Evolutionary conservation across 495 filamentous ascomycete genomes (phyloP), one percentile per base, ranked within the genome.

Genomic region (Apodospora peruviana): DNA sequence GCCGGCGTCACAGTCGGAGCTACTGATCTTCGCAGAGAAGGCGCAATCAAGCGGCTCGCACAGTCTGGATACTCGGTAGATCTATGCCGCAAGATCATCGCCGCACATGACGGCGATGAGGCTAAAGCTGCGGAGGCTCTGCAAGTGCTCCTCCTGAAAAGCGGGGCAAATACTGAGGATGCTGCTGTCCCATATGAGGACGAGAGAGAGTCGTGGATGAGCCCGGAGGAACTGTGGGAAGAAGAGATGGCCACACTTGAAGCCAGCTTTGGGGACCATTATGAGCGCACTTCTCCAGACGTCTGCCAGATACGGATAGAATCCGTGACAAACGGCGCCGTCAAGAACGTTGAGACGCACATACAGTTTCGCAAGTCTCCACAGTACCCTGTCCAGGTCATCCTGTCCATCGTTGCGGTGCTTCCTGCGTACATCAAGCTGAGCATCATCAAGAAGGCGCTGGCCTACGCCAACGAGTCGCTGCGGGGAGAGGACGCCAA

Each of bases 391-490:
- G 66, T 75, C 3, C 75, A 88, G 53, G 86, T 93, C n/a, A 71
- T 91, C 10, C 72, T 97, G 29, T 78, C 82, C 0, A 68, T 96
- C 23, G 67, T 76, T 21, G 69, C 84, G 27, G 68, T 66, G 4
- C 74, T 98, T n/a, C 93, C 93, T 5, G 85, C 91, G 7, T 94
- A 97, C 56, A 95, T 97, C 52, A 85, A 88, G 38, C 74, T 98
- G 3, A 95, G 90, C 58, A 82, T 94, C 14, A 86, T 91, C 60
- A 85, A 89, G 52, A 85, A 85, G 65, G 80, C 81, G 2, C 74
- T 95, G 3, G 68, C 77, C 14, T 79, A 87, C 64, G 83, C 90
- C 1, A 66, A 75, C 42, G 73, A 80, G 24, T 78, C 78, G 38
- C 74, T 94, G 35, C 62, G 82, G 14, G 94, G 91, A 21, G 85